phyloP scores from a whole-genome alignment of 177 flowering plant species.

The Vitis hybrid region DNA sequence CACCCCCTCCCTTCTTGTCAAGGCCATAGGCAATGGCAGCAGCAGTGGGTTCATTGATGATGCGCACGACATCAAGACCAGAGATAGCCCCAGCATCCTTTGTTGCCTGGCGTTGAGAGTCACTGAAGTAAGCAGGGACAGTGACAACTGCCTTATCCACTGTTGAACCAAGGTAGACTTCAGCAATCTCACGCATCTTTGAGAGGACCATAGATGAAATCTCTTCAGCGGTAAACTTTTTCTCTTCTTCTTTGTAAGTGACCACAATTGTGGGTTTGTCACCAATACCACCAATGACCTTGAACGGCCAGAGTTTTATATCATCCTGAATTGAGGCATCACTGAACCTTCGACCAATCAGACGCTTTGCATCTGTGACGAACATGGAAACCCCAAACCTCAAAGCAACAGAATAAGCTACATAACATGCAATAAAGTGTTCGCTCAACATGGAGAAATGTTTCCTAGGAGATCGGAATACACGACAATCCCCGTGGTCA shows the following conservation, averaged over 20 bases:
- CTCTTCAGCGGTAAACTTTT: neutral
- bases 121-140: constrained; percentile 6
- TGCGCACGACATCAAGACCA: constrained; percentile 4
- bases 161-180: neutral
- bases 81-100: constrained; percentile 3
- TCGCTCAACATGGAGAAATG: constrained; percentile 19
- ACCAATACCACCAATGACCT: neutral
- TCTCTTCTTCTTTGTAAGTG: neutral
- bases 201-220: constrained; percentile 6
- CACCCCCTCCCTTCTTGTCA: constrained; percentile 1
- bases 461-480: no score
- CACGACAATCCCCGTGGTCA: no score
- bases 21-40: constrained; percentile 7
- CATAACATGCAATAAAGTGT: constrained; percentile 36
- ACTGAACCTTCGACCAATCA: neutral
- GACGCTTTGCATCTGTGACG: constrained; percentile 1
- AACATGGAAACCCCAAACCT: constrained; percentile 39
- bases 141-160: constrained; percentile 2
- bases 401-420: constrained; percentile 38
- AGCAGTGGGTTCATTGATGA: constrained; percentile 6
- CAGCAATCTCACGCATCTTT: constrained; percentile 5
- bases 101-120: constrained; percentile 4
- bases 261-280: constrained; percentile 2
- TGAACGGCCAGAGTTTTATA: neutral
- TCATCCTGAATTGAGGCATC: constrained; percentile 1